phyloP scores from a whole-genome alignment of 2,329 filamentous ascomycete species.

The Metarhizium anisopliae region DNA sequence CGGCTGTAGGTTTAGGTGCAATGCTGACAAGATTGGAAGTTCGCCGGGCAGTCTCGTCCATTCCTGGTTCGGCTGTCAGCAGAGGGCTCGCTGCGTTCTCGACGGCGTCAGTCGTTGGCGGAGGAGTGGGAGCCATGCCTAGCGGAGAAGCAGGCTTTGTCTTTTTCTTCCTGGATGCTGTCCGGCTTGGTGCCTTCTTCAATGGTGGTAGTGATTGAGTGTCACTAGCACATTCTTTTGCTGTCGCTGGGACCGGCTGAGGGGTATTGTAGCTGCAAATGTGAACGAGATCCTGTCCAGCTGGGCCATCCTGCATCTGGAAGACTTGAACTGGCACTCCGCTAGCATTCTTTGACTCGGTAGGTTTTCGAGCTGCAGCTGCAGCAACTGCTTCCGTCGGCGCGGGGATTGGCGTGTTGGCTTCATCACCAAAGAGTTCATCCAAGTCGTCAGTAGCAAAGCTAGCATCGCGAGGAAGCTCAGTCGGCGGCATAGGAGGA shows the following conservation, averaged over 20 bases:
- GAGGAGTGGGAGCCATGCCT: slow-evolving; percentile 25
- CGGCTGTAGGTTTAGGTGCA: slow-evolving; percentile 1
- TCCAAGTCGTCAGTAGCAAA: slow-evolving; percentile 75
- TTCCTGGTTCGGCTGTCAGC: not conserved
- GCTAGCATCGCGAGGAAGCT: slow-evolving; percentile 62
- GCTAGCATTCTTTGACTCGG: slow-evolving; percentile 24
- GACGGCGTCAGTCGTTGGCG: slow-evolving; percentile 28
- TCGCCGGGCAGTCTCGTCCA: slow-evolving; percentile 4
- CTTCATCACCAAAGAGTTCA: slow-evolving; percentile 58
- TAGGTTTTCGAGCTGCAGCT: slow-evolving; percentile 12
- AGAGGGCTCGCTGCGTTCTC: slow-evolving; percentile 24
- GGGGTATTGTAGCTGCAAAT: slow-evolving; percentile 24
- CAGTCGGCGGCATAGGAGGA: slow-evolving; percentile 51
- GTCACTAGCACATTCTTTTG: slow-evolving; percentile 6
- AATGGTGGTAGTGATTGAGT: slow-evolving; percentile 16
- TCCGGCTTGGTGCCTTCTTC: slow-evolving; percentile 11
- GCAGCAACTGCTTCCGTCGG: slow-evolving; percentile 17
- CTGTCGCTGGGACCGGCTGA: slow-evolving; percentile 8
- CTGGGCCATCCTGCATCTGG: slow-evolving; percentile 25
- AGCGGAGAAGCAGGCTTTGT: slow-evolving; percentile 13
- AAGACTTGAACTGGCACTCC: slow-evolving; percentile 35
- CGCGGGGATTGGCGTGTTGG: slow-evolving; percentile 29
- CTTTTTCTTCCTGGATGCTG: slow-evolving; percentile 12
- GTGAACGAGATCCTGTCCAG: slow-evolving; percentile 26
- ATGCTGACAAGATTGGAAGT: slow-evolving; percentile 6